phyloP scores from a whole-genome alignment of 140 eudicot genomes.

The Senecio squalidus region DNA sequence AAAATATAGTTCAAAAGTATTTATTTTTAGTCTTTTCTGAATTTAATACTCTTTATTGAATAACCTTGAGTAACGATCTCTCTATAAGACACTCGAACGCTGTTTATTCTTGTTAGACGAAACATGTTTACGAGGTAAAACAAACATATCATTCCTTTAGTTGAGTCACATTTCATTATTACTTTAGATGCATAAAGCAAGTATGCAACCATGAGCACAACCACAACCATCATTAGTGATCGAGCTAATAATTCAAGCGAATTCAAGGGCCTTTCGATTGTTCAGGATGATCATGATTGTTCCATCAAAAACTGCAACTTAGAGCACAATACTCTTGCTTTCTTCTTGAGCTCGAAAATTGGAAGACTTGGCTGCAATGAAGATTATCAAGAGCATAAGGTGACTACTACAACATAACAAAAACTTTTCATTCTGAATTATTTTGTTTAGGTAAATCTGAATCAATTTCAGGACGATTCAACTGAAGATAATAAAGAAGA shows the following conservation, averaged over 20 bases:
- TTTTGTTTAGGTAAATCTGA: too few species aligned
- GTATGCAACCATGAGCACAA: slow-evolving; percentile 13
- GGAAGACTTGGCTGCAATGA: slow-evolving; percentile 4
- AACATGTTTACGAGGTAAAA: not conserved
- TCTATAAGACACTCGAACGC: not conserved
- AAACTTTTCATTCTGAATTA: not conserved
- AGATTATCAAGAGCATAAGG: slow-evolving; percentile 18
- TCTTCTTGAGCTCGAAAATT: slow-evolving; percentile 8
- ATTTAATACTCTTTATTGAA: slow-evolving; percentile 3
- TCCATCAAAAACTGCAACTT: slow-evolving; percentile 8
- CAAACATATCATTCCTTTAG: not conserved
- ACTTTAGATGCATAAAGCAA: not conserved
- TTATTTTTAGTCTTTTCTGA: not conserved
- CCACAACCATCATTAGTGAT: not conserved
- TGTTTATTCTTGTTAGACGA: not conserved
- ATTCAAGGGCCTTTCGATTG: not conserved
- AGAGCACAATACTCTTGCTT: slow-evolving; percentile 11
- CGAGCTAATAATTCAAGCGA: too few species aligned
- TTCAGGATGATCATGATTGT: slow-evolving; percentile 4
- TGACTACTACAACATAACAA: not conserved
- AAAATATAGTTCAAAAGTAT: not conserved
- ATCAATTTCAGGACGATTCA: slow-evolving; percentile 11
- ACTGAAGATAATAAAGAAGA: not conserved
- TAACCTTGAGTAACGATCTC: not conserved
- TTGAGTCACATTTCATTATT: not conserved